These are phyloP conservation scores for Xylariaceae sp. DNA, from an alignment of 2,329 filamentous ascomycete genomes.

Conservation along the genomic window DNA sequence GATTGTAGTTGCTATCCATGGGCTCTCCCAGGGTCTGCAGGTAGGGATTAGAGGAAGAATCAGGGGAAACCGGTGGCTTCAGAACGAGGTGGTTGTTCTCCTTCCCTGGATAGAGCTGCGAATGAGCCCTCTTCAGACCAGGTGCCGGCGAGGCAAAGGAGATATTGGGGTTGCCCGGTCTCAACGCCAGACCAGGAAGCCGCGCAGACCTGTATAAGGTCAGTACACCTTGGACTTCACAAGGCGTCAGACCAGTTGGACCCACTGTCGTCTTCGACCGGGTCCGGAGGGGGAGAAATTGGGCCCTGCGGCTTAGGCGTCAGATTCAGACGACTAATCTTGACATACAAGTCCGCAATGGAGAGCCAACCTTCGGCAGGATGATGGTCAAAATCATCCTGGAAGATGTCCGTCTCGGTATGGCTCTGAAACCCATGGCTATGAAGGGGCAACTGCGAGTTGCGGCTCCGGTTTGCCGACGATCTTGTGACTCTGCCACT, in stretches of 20 bases:
- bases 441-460: conserved; percentile 16
- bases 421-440: conserved; percentile 20
- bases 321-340: conserved; percentile 8
- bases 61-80: conserved; percentile 15
- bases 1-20: conserved; percentile 23
- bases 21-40: conserved; percentile 17
- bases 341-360: conserved; percentile 5
- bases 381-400: conserved; percentile 8
- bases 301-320: conserved; percentile 10
- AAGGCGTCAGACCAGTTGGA: conserved; percentile 9
- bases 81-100: conserved; percentile 23
- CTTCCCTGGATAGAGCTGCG: conserved; percentile 20
- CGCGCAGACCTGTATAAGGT: conserved; percentile 26
- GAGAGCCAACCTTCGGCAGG: conserved; percentile 20
- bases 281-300: conserved; percentile 7
- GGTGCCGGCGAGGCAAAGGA: conserved; percentile 21
- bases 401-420: conserved; percentile 9
- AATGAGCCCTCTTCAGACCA: conserved; percentile 18
- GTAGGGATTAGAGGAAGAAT: conserved; percentile 20
- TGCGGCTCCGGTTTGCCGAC: conserved; percentile 8
- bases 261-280: conserved; percentile 17
- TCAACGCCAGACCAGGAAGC: conserved; percentile 29
- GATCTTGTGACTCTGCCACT: conserved; percentile 13
- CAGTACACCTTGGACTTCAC: conserved; percentile 9
- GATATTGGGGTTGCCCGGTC: conserved; percentile 30